Conservation (phyloP, 2,329 filamentous ascomycete species). For the Penicillium sp. region DNA sequence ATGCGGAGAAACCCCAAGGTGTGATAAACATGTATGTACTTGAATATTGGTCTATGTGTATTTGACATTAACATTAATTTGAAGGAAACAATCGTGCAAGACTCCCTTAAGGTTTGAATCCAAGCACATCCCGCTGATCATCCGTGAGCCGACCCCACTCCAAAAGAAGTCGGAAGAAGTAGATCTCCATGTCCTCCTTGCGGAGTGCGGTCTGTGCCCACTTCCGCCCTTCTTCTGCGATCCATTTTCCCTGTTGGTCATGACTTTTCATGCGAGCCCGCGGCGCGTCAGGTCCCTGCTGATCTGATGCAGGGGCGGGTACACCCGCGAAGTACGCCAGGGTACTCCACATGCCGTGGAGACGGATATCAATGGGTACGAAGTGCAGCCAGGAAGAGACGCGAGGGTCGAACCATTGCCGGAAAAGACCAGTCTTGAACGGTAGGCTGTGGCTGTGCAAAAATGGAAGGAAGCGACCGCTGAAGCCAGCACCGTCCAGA, state of each 20-base stretch:
- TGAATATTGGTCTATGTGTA: neutral
- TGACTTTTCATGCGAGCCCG: slow-evolving; percentile 53
- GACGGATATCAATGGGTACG: slow-evolving; percentile 72
- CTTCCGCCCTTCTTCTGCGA: slow-evolving; percentile 64
- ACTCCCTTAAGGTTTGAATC: slow-evolving; percentile 31
- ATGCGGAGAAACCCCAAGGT: neutral
- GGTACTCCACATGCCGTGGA: slow-evolving; percentile 72
- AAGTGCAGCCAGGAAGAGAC: slow-evolving; percentile 78
- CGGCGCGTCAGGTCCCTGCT: slow-evolving; percentile 43
- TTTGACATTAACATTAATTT: slow-evolving; percentile 7
- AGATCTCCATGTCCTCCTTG: slow-evolving; percentile 76
- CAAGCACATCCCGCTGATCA: slow-evolving; percentile 56
- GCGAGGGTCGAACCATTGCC: slow-evolving; percentile 76
- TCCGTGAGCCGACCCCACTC: slow-evolving; percentile 74
- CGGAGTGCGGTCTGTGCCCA: slow-evolving; percentile 67
- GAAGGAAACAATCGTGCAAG: neutral
- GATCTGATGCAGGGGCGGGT: slow-evolving; percentile 19
- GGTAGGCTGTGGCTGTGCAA: slow-evolving; percentile 68
- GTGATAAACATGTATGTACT: neutral
- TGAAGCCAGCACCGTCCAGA: slow-evolving; percentile 68
- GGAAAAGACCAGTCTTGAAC: slow-evolving; percentile 70
- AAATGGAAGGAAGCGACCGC: slow-evolving; percentile 64
- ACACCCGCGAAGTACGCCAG: slow-evolving; percentile 71
- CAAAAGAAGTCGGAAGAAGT: slow-evolving; percentile 73
- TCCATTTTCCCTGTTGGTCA: slow-evolving; percentile 60